Conservation (phyloP, 257 asterid species). For the Orobanche coerulescens region DNA sequence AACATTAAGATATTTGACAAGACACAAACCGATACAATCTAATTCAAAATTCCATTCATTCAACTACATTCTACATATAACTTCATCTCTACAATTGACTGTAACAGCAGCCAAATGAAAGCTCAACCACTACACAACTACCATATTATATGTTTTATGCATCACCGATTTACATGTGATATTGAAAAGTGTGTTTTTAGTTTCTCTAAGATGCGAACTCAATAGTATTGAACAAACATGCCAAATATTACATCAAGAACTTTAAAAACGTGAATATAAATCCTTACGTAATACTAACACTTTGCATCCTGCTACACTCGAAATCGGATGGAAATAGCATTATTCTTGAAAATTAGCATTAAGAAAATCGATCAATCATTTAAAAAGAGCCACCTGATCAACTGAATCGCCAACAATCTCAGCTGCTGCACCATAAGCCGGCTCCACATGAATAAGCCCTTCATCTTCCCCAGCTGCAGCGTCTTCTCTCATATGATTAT, state of each 20-base stretch:
- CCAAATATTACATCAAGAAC: background rate
- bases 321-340: background rate
- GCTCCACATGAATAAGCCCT: conserved; percentile 23
- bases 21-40: background rate
- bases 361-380: background rate
- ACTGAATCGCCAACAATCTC: conserved; percentile 36
- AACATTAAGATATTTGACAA: background rate
- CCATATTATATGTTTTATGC: too few species aligned
- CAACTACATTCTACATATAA: background rate
- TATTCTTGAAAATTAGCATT: background rate
- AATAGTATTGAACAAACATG: background rate
- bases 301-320: background rate
- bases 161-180: too few species aligned
- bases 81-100: background rate
- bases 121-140: background rate
- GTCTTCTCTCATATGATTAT: conserved; percentile 33
- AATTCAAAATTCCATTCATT: background rate
- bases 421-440: conserved; percentile 25
- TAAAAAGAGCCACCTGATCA: conserved; percentile 33
- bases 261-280: background rate
- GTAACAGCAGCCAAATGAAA: background rate
- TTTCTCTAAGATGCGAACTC: background rate
- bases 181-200: background rate
- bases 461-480: conserved; percentile 45
- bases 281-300: background rate